Conservation (phyloP, 352 stramenopile species). For the Lagenidium giganteum region DNA sequence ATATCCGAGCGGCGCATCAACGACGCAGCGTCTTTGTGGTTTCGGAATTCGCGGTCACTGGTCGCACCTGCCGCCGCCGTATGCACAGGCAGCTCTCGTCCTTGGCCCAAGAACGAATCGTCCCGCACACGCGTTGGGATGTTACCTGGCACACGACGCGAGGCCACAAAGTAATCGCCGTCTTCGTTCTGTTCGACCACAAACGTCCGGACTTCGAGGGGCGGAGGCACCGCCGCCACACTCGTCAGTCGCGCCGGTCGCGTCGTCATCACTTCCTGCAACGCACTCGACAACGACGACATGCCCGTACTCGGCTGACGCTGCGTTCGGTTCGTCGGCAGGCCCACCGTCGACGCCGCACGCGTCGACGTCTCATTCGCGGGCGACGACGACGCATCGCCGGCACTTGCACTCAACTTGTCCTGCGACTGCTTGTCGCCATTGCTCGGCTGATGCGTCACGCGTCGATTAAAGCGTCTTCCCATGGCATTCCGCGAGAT, state of each 20-base stretch:
- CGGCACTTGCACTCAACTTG: no score
- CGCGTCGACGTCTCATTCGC: not conserved
- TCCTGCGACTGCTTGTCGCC: no score
- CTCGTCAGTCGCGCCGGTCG: constrained; percentile 9
- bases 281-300: constrained; percentile 20
- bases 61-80: constrained; percentile 1
- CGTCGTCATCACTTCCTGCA: constrained; percentile 22
- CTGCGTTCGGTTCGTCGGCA: no score
- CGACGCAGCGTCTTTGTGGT: constrained; percentile 1
- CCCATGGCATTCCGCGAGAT: constrained; percentile 23
- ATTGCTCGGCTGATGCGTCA: no score
- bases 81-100: not conserved
- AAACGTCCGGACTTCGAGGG: constrained; percentile 9
- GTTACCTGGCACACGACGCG: constrained; percentile 14
- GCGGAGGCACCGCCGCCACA: constrained; percentile 8
- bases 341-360: no score
- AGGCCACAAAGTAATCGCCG: constrained; percentile 18
- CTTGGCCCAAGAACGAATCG: constrained; percentile 16
- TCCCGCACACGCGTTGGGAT: constrained; percentile 3
- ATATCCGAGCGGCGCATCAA: constrained; percentile 9
- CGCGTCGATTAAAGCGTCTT: constrained; percentile 17
- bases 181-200: constrained; percentile 19
- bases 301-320: constrained; percentile 1
- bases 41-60: not conserved
- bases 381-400: not conserved